Evolutionary conservation across 2,329 filamentous ascomycete species (phyloP), one percentile per base, ranked within the genome.

Genomic region (Aspergillus hortae): DNA sequence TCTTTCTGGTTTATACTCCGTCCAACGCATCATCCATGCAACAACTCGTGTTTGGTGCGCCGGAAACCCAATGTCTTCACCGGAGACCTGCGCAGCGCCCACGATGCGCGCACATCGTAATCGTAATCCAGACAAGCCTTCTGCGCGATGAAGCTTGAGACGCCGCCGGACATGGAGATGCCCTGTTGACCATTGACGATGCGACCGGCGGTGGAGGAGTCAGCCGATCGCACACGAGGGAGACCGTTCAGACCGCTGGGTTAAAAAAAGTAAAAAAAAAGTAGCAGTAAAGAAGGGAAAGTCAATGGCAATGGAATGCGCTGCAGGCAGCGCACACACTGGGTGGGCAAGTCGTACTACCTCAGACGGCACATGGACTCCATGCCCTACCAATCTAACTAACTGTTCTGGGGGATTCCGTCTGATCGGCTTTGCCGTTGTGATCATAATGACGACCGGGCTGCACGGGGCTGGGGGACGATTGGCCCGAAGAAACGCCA

Each of bases 101-200:
- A 15, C 46, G 17, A 23, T 30, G 19, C 19, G 19, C 19, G 17
- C 17, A 55, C 46, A 52, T 44, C 38, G 35, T n/a, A 12, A n/a
- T 52, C 49, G 19, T 48, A 38, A 41, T 51, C 15, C 21, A 56
- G 51, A 58, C 52, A 58, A 58, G 56, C 56, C 49, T 58, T 58
- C 49, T 56, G 54, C 44, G 38, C 43, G 54, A 49, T 49, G 56
- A 56, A 56, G 56, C 56, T 57, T 48, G 53, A 50, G 46, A 48
- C 40, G 27, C 27, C 27, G 27, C 27, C 47, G 44, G 36, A 44
- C 49, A 36, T 44, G 46, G 51, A 47, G 33, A 35, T 21, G 14
- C 46, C 41, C 35, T 48, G 23, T 48, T 17, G 43, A 50, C 38
- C 44, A 52, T 32, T 53, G 47, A 46, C 32, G 15, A 19, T n/a